Evolutionary conservation across 169 alveolate species (phyloP).

Genomic region (Cryptosporidium baileyi): DNA sequence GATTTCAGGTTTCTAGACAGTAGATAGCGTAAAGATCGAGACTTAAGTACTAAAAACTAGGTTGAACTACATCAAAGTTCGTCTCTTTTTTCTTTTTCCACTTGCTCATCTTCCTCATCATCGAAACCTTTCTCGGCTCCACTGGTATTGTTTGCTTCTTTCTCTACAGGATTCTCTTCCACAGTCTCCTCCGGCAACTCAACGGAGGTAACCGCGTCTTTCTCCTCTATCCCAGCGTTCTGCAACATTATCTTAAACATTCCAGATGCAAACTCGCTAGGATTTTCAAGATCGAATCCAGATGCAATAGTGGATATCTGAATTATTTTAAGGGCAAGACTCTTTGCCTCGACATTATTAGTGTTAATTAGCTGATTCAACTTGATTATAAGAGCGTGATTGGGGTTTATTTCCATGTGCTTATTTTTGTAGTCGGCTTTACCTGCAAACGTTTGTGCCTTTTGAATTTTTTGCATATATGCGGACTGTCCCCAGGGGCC

Average conservation of each 20-base stretch:
- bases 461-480: conserved; percentile 88
- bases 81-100: background rate
- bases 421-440: conserved; percentile 80
- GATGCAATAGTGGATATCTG: conserved; percentile 58
- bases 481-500: conserved; percentile 91
- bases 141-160: background rate
- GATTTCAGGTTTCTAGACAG: no score
- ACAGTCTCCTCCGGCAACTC: conserved; percentile 25
- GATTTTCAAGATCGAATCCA: conserved; percentile 64
- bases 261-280: conserved; percentile 53
- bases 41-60: no score
- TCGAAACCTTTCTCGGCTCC: background rate
- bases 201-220: conserved; percentile 14
- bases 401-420: conserved; percentile 95
- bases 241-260: conserved; percentile 18
- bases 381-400: conserved; percentile 91
- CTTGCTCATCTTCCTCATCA: conserved; percentile 58
- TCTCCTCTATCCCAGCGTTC: conserved; percentile 30
- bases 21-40: no score
- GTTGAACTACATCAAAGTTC: conserved; percentile 35
- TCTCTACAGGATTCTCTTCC: background rate
- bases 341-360: conserved; percentile 24
- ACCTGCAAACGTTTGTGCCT: conserved; percentile 82
- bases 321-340: conserved; percentile 21
- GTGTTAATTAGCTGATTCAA: conserved; percentile 64